Base-by-base conservation (phyloP, 352 stramenopile species). In the Albugo laibachii region DNA sequence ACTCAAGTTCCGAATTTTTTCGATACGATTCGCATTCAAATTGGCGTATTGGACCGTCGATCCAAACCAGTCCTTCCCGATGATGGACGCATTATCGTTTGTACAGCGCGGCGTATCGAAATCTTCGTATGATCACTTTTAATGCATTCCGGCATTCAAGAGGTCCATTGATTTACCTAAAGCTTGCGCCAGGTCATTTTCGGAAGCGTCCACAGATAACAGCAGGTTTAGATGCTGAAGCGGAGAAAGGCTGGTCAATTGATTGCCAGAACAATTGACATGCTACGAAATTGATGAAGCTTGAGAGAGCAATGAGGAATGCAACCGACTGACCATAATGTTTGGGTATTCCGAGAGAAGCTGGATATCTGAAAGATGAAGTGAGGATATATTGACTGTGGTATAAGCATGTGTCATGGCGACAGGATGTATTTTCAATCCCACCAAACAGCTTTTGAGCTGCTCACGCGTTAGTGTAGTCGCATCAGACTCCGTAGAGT, bases 11-110 rank as follows among this genome's bases (percentile, higher is more conserved):
- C 66, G 71, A 42, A 84, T 75, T 13, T 43, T 53, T 13, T 55
- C 49, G 42, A 87, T 80, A 12, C 24, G 50, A 41, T 87, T 87
- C 24, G 53, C 56, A 19, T 62, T 59, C 13, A 84, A 51, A 11
- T 63, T 61, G 13, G 68, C 71, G 36, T 62, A 61, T 12, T 68
- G 71, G 36, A 87, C 18, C 42, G 83, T 49, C 18, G 75, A 83
- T 0, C 75, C 71, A 44, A 83, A 72, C 63, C 69, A 80, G 14
- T 64, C 50, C 39, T 47, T 55, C 11, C 74, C 74, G 35, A 62
- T 59, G n/a, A 66, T 59, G 70, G 69, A 86, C 4, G 69, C 70
- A 35, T 65, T 63, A 31, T 51, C 42, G 1, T 45, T 52, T n/a
- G 60, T 72, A 42, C 75, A 87, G n/a, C 42, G 42, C 15, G 15